Percentiles rank a stretch among this genome's conserved stretches.
Evolutionary conservation across 176 grass and related monocot genomes (phyloP).

Genomic region (Luzula sylvatica): DNA sequence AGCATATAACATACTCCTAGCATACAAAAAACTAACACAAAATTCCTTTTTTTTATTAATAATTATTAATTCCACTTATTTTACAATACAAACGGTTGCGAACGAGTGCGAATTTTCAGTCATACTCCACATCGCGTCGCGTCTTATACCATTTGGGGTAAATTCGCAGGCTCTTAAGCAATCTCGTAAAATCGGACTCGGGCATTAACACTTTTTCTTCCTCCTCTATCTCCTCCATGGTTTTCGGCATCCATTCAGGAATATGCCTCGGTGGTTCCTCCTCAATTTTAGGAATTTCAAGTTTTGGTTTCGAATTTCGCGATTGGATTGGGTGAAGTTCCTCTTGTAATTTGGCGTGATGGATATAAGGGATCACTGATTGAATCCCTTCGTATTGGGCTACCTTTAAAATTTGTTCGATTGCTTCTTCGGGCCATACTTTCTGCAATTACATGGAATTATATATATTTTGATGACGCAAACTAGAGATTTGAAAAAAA

Average conservation of each 20-base stretch:
- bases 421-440: conserved; percentile 22
- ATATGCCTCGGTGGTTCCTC: conserved; percentile 33
- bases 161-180: conserved; percentile 51
- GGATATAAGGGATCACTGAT: conserved; percentile 37
- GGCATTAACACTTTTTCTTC: conserved; percentile 59
- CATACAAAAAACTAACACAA: not conserved
- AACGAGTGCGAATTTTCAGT: conserved; percentile 18
- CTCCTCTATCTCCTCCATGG: conserved; percentile 53
- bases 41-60: not conserved
- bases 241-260: conserved; percentile 62
- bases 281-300: conserved; percentile 2
- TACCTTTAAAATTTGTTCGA: conserved; percentile 30
- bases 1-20: not conserved
- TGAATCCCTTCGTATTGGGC: conserved; percentile 33
- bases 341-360: conserved; percentile 30
- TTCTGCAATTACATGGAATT: conserved; percentile 7
- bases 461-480: not conserved
- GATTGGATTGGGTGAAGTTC: conserved; percentile 39
- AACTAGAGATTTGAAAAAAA: not conserved
- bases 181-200: conserved; percentile 47
- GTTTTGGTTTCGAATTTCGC: not conserved
- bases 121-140: conserved; percentile 44
- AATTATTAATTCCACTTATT: no score
- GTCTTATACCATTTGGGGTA: conserved; percentile 66
- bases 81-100: not conserved